These are phyloP conservation scores for Castanospermum australe DNA, from an alignment of 306 rosid genomes.

Conservation along the genomic window DNA sequence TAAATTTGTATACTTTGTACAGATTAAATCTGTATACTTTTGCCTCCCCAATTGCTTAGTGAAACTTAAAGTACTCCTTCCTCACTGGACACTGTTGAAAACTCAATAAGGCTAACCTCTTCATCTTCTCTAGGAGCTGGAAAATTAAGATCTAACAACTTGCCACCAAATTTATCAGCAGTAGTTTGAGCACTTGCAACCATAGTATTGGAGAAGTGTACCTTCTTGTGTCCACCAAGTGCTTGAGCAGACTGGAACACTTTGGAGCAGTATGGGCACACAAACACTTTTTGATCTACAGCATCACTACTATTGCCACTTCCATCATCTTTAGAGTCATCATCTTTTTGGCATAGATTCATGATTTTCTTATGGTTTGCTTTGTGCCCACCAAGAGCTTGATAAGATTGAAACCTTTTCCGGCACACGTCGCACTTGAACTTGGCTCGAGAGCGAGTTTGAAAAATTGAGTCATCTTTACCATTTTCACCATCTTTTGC, in stretches of 20 bases:
- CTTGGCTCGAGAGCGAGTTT: background rate
- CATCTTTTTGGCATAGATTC: background rate
- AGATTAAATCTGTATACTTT: background rate
- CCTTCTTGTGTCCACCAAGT: slow-evolving; percentile 69
- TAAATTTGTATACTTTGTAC: no score
- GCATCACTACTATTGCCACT: background rate
- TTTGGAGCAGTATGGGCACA: slow-evolving; percentile 45
- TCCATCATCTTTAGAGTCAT: background rate
- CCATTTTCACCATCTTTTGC: background rate
- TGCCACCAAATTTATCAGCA: background rate
- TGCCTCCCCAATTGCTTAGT: background rate
- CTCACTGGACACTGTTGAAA: background rate
- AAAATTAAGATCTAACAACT: slow-evolving; percentile 48
- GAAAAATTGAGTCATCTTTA: background rate
- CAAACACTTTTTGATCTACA: slow-evolving; percentile 12
- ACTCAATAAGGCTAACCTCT: background rate
- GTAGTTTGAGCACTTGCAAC: background rate
- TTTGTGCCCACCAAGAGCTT: slow-evolving; percentile 68
- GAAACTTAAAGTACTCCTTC: background rate
- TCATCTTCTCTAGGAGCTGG: slow-evolving; percentile 39
- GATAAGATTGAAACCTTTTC: slow-evolving; percentile 47
- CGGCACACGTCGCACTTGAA: slow-evolving; percentile 49
- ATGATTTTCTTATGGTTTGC: slow-evolving; percentile 49
- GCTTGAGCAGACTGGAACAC: slow-evolving; percentile 58
- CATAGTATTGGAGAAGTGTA: slow-evolving; percentile 31